Percentiles rank a stretch among this genome's conserved stretches.
These are phyloP conservation scores for Alternaria arbusti DNA, from an alignment of 2,329 filamentous ascomycete genomes.

Conservation along the genomic window DNA sequence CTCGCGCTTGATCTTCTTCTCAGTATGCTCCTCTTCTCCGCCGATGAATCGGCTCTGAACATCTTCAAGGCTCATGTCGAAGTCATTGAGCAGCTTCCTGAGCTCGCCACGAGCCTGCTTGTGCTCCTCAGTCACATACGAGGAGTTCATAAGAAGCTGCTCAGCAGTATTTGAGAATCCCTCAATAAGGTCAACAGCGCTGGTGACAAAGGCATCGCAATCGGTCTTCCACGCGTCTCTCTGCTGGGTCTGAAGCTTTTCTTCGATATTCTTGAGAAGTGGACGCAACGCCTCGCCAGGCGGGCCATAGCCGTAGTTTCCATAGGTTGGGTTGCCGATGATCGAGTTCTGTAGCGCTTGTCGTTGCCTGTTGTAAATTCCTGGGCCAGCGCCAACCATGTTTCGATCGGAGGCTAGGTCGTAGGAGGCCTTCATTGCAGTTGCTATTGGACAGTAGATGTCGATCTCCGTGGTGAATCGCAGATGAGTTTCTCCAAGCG, in stretches of 20 bases:
- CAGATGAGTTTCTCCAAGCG: slow-evolving; percentile 3
- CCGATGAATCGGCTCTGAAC: not conserved
- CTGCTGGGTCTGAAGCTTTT: not conserved
- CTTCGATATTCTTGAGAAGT: not conserved
- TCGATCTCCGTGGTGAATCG: slow-evolving; percentile 15
- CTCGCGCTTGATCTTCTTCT: not conserved
- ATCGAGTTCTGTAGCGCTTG: not conserved
- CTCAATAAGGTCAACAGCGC: not conserved
- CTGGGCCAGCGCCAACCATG: not conserved
- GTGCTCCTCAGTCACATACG: slow-evolving; percentile 3
- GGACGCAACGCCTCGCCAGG: not conserved
- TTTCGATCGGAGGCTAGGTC: not conserved
- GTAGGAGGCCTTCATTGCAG: slow-evolving; percentile 11
- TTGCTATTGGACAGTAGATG: slow-evolving; percentile 10
- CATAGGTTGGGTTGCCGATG: not conserved
- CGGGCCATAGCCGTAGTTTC: not conserved
- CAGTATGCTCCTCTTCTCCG: not conserved
- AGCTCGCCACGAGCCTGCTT: slow-evolving; percentile 2
- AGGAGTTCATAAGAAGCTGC: slow-evolving; percentile 2
- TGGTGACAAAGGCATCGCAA: slow-evolving; percentile 3
- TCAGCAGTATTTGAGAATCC: slow-evolving; percentile 1
- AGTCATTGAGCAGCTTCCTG: not conserved
- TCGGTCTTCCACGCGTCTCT: not conserved
- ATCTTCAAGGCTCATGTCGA: not conserved
- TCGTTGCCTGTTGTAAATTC: slow-evolving; percentile 1